Evolutionary conservation across 352 stramenopile species (phyloP).

Genomic region (Phytopythium oedochilum): DNA sequence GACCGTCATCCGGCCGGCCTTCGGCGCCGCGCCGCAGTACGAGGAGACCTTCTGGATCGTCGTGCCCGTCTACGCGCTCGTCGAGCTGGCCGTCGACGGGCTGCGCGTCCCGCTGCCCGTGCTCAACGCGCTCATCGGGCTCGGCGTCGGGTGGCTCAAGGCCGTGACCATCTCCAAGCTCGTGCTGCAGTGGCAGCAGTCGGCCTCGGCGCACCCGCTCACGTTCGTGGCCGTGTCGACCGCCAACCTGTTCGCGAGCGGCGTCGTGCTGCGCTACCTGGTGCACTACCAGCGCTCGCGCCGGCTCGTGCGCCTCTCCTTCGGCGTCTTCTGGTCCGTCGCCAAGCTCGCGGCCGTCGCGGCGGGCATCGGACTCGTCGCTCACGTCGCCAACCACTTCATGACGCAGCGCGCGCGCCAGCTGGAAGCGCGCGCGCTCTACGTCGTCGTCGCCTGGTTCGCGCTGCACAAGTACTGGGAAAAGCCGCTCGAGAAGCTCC

Average conservation of each 20-base stretch:
- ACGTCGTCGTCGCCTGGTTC: conserved; percentile 67
- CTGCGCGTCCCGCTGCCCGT: conserved; percentile 35
- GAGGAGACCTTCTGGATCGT: conserved; percentile 56
- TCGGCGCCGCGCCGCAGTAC: conserved; percentile 47
- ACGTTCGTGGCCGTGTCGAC: conserved; percentile 59
- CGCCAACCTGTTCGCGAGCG: conserved; percentile 70
- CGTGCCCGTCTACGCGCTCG: conserved; percentile 47
- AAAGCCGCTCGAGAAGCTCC: conserved; percentile 27
- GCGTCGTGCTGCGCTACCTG: conserved; percentile 48
- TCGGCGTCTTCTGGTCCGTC: conserved; percentile 33
- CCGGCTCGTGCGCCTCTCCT: conserved; percentile 28
- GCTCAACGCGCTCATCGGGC: conserved; percentile 42
- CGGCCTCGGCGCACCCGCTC: conserved; percentile 38
- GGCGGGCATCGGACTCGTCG: conserved; percentile 39
- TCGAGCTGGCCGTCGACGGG: conserved; percentile 33
- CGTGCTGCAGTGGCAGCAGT: conserved; percentile 51
- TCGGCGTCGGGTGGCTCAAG: conserved; percentile 74
- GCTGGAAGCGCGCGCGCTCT: conserved; percentile 45
- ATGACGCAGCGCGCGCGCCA: conserved; percentile 36
- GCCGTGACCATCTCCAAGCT: conserved; percentile 63
- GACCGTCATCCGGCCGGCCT: conserved; percentile 54
- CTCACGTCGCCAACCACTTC: conserved; percentile 59
- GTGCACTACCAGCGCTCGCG: conserved; percentile 37
- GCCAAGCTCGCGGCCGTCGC: conserved; percentile 38
- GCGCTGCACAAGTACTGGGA: conserved; percentile 74